Evolutionary conservation across 2,329 filamentous ascomycete species (phyloP).

Genomic region (Penicillium nordicum): DNA sequence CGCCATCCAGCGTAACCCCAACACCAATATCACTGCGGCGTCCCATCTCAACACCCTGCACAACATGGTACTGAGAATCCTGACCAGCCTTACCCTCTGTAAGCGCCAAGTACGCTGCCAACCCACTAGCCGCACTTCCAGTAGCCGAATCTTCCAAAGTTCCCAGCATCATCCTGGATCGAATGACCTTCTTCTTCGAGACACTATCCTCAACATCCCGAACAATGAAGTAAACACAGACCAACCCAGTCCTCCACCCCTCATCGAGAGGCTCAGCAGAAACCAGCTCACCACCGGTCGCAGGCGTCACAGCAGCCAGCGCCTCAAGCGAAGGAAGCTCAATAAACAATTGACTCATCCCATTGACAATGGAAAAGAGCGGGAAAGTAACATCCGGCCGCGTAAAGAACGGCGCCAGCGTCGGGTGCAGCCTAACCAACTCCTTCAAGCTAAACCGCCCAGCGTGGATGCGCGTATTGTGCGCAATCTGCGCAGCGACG

Average conservation of each 20-base stretch:
- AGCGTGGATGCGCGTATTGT: conserved; percentile 37
- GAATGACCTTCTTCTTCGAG: conserved; percentile 41
- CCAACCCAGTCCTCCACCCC: conserved; percentile 31
- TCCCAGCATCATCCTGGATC: conserved; percentile 31
- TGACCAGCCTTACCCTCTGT: conserved; percentile 32
- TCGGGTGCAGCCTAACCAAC: conserved; percentile 27
- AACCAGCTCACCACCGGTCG: conserved; percentile 26
- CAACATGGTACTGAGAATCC: conserved; percentile 49
- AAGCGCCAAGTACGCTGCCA: conserved; percentile 55
- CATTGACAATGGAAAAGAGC: conserved; percentile 40
- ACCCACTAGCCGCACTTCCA: conserved; percentile 59
- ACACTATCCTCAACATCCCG: conserved; percentile 56
- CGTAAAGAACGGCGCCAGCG: conserved; percentile 21
- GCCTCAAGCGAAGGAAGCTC: conserved; percentile 59
- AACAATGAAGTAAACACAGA: conserved; percentile 34
- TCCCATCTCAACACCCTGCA: conserved; percentile 68
- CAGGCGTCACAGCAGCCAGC: conserved; percentile 43
- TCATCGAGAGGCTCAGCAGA: conserved; percentile 30
- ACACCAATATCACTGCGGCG: conserved; percentile 44
- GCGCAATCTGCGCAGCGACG: conserved; percentile 34
- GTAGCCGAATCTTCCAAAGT: conserved; percentile 34
- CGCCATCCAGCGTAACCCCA: conserved; percentile 22
- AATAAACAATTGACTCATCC: conserved; percentile 59
- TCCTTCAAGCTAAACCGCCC: conserved; percentile 24
- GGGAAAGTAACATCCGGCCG: conserved; percentile 21